A percentile compares a stretch with the other conserved stretches of the same genome.
Conservation (phyloP, 139 green algal species). For the Nannochloris sp. region DNA sequence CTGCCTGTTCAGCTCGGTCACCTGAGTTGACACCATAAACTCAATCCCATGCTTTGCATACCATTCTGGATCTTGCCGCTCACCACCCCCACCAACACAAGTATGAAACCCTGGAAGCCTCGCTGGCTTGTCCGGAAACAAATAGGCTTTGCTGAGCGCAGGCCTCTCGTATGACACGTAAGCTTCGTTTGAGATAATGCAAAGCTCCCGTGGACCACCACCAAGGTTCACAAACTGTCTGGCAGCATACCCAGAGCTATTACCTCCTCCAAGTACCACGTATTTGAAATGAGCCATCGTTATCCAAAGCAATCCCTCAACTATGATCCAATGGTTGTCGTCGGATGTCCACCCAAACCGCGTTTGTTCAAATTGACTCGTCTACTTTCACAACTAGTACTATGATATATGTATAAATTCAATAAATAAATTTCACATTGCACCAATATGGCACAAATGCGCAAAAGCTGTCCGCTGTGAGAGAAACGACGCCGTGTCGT, state of each 20-base stretch:
- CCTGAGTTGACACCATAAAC: slow-evolving; percentile 48
- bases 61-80: slow-evolving; percentile 63
- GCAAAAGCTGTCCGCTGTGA: too few relatives aligned
- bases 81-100: slow-evolving; percentile 78
- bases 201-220: slow-evolving; percentile 41
- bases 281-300: slow-evolving; percentile 6
- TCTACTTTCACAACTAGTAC: too few relatives aligned
- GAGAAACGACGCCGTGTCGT: too few relatives aligned
- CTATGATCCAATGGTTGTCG: neutral
- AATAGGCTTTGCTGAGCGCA: slow-evolving; percentile 82
- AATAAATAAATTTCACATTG: too few relatives aligned
- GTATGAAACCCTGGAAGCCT: slow-evolving; percentile 91
- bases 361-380: too few relatives aligned
- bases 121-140: slow-evolving; percentile 55
- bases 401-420: too few relatives aligned
- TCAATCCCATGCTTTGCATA: slow-evolving; percentile 73
- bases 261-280: slow-evolving; percentile 65
- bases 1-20: slow-evolving; percentile 44
- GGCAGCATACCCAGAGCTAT: slow-evolving; percentile 59
- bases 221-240: slow-evolving; percentile 47
- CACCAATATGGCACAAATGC: too few relatives aligned
- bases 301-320: neutral
- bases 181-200: slow-evolving; percentile 60
- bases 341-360: too few relatives aligned
- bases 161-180: slow-evolving; percentile 79